Conservation (phyloP, 179 eudicot species). For the Beta macrorhiza region DNA sequence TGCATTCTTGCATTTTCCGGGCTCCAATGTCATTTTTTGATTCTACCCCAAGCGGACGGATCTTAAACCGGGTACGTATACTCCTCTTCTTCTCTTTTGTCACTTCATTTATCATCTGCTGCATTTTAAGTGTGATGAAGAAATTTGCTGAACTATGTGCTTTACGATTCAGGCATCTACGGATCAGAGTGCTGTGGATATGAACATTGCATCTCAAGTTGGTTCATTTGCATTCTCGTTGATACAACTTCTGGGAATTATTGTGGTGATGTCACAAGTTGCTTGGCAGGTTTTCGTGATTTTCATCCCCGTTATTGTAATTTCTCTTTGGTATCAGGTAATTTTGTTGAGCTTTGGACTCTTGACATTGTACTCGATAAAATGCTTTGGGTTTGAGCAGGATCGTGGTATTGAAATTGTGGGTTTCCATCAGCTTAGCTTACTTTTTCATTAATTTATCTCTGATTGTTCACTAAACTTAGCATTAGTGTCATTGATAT, state of each 20-base stretch:
- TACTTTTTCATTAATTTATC: too few species aligned
- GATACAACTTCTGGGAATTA: slow-evolving; percentile 75
- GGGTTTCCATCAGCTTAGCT: neutral
- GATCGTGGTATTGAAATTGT: neutral
- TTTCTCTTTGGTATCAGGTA: slow-evolving; percentile 69
- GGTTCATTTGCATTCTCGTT: slow-evolving; percentile 54
- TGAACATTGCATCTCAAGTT: slow-evolving; percentile 48
- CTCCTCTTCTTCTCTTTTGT: slow-evolving; percentile 1
- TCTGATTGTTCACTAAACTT: too few species aligned
- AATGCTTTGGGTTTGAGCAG: neutral
- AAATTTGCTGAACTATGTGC: neutral
- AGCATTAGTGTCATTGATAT: too few species aligned
- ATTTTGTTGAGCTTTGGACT: neutral
- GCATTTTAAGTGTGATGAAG: neutral
- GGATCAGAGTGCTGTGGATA: slow-evolving; percentile 79
- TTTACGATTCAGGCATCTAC: slow-evolving; percentile 63
- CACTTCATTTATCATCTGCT: neutral
- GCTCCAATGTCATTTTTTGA: slow-evolving; percentile 86
- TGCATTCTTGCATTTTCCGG: slow-evolving; percentile 65
- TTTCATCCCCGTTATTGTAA: slow-evolving; percentile 59
- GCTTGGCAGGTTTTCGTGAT: slow-evolving; percentile 84
- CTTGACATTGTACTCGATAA: slow-evolving; percentile 4
- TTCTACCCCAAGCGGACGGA: slow-evolving; percentile 77
- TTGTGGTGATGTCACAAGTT: slow-evolving; percentile 78
- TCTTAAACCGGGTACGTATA: slow-evolving; percentile 55